Base-by-base conservation (phyloP, 805 yeast genomes). In the Nakazawaea laoshanensis region DNA sequence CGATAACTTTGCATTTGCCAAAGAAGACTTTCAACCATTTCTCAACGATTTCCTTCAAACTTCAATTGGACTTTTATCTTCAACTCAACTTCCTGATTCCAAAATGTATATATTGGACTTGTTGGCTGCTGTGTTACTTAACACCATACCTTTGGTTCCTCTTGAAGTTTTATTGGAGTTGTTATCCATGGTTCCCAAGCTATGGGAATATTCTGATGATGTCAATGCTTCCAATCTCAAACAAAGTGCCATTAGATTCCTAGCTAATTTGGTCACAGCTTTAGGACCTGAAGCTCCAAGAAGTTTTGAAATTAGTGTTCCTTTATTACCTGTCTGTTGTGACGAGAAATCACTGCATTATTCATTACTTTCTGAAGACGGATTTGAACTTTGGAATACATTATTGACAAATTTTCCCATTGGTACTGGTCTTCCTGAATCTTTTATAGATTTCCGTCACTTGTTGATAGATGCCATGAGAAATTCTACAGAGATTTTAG, bases 1-100 rank as follows among this genome's bases (percentile, higher is more conserved):
- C 20, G 88, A 85, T 40, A 96, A 87, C 46, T 85, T 94, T 84
- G 88, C 83, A 39, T 88, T 89, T 52, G 65, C 74, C 24, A 78
- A 83, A 39, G 61, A 57, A 11, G 74, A 63, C 19, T 85, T 92
- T 46, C 57, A 69, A 41, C 85, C 89, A 1, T 87, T 58, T 47
- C 59, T 82, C 34, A 65, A 70, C 19, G 63, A 62, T 1, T 67
- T 70, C 25, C 65, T 82, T 8, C 44, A 55, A 3, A 51, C 65
- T n/a, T 49, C 77, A 10, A 50, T 86, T 20, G 52, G 53, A 7
- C 47, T 82, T 13, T 48, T 86, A 24, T 57, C 63, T 6, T 58
- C 59, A 5, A 63, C 79, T 37, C 62, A 65, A 17, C 55, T 73
- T 30, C 71, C 88, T 0, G 96, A 88, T 46, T 75, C 92, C 11